These are phyloP conservation scores for Gentiana macrophylla DNA, from an alignment of 257 asterid species.

Conservation along the genomic window DNA sequence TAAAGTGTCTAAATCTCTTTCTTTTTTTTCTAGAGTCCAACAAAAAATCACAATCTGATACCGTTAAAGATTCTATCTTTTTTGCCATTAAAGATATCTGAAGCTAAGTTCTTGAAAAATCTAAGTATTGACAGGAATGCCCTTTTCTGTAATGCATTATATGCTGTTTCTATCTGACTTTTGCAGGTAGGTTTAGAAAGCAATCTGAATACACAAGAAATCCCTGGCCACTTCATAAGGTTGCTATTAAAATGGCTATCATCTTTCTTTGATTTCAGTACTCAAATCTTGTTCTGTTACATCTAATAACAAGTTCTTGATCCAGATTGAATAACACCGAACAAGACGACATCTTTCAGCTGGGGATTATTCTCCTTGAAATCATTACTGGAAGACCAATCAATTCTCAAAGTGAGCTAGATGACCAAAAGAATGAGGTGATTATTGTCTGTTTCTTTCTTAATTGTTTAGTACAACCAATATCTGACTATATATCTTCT, in stretches of 20 bases:
- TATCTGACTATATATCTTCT: not conserved
- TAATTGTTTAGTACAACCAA: not conserved
- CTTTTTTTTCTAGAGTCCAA: not conserved
- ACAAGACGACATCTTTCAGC: constrained; percentile 65
- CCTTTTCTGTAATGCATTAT: no score
- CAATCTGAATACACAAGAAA: constrained; percentile 42
- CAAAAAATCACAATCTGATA: not conserved
- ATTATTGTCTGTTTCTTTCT: not conserved
- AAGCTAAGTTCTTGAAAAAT: no score
- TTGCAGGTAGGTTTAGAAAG: constrained; percentile 57
- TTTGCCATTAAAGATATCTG: no score
- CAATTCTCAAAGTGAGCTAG: constrained; percentile 47
- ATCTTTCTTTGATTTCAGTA: no score
- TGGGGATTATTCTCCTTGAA: constrained; percentile 69
- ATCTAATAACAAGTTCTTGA: not conserved
- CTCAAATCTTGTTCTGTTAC: no score
- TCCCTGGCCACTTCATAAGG: constrained; percentile 12
- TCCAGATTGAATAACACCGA: constrained; percentile 43
- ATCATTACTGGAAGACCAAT: constrained; percentile 54
- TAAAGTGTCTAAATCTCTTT: constrained; percentile 7
- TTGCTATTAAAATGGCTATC: no score
- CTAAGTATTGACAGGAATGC: no score
- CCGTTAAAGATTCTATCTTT: no score
- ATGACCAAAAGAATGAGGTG: constrained; percentile 72
- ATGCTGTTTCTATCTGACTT: not conserved